phyloP scores from a whole-genome alignment of 176 grass and related monocot species.

The Avena insularis region DNA sequence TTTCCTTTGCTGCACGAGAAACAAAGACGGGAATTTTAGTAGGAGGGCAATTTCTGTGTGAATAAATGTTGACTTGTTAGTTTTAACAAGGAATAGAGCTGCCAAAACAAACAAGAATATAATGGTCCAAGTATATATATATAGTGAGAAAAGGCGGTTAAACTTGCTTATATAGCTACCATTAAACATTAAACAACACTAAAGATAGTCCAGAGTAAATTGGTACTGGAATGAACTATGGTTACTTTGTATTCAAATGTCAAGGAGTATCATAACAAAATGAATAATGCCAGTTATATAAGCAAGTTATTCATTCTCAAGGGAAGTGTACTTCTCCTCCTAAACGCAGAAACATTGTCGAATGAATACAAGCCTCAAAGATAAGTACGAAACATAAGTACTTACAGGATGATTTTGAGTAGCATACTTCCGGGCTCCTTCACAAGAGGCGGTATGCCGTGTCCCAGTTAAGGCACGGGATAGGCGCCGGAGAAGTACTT shows the following conservation, averaged over 20 bases:
- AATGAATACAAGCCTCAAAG: neutral
- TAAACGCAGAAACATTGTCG: slow-evolving; percentile 7
- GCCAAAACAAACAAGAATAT: neutral
- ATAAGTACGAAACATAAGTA: neutral
- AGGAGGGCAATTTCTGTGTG: no score
- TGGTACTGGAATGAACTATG: neutral
- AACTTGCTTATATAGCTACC: neutral
- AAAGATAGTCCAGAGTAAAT: neutral
- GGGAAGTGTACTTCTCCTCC: neutral
- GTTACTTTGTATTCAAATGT: neutral
- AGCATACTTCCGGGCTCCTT: slow-evolving; percentile 48
- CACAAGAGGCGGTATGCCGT: slow-evolving; percentile 34
- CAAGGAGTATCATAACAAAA: slow-evolving; percentile 5
- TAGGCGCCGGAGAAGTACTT: slow-evolving; percentile 54
- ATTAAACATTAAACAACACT: no score
- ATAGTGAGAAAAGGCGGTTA: neutral
- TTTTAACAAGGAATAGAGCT: neutral
- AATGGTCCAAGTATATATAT: neutral
- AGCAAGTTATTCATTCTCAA: neutral
- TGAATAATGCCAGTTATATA: slow-evolving; percentile 11
- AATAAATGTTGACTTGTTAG: neutral
- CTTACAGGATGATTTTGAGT: slow-evolving; percentile 64
- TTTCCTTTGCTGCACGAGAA: slow-evolving; percentile 48
- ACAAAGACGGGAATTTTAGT: neutral
- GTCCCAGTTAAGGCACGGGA: slow-evolving; percentile 44